A percentile compares a stretch with the other conserved stretches of the same genome.
Evolutionary conservation across 1,284 basidiomycete genomes (phyloP).

Genomic region (Ganoderma leucocontextum): DNA sequence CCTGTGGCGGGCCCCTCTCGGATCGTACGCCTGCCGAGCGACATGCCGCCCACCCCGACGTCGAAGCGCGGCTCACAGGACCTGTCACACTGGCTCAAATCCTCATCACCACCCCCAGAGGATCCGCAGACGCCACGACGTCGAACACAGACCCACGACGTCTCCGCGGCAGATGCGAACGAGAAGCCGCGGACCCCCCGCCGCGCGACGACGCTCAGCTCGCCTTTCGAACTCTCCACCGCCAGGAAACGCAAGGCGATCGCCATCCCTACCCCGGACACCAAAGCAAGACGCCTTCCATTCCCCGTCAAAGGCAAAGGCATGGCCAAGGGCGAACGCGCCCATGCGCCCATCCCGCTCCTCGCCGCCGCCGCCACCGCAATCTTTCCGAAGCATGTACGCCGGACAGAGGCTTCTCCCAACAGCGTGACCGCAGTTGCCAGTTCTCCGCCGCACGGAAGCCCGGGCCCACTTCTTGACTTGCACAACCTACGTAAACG

Average conservation of each 20-base stretch:
- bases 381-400: neutral
- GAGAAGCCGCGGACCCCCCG: conserved; percentile 16
- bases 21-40: conserved; percentile 2
- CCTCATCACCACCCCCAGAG: conserved; percentile 13
- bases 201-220: conserved; percentile 5
- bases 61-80: conserved; percentile 28
- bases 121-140: conserved; percentile 1
- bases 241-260: conserved; percentile 17
- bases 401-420: neutral
- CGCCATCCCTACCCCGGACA: conserved; percentile 23
- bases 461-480: conserved; percentile 19
- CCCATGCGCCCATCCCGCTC: neutral
- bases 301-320: neutral
- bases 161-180: neutral
- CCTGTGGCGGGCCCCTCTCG: conserved; percentile 23
- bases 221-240: conserved; percentile 17
- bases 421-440: neutral
- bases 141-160: neutral
- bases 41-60: conserved; percentile 28
- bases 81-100: conserved; percentile 26
- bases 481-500: conserved; percentile 23
- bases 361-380: neutral
- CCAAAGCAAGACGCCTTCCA: conserved; percentile 8
- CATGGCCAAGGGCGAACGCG: neutral
- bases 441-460: neutral